Conservation (phyloP, 2,329 filamentous ascomycete species). For the Periconia digitata region DNA sequence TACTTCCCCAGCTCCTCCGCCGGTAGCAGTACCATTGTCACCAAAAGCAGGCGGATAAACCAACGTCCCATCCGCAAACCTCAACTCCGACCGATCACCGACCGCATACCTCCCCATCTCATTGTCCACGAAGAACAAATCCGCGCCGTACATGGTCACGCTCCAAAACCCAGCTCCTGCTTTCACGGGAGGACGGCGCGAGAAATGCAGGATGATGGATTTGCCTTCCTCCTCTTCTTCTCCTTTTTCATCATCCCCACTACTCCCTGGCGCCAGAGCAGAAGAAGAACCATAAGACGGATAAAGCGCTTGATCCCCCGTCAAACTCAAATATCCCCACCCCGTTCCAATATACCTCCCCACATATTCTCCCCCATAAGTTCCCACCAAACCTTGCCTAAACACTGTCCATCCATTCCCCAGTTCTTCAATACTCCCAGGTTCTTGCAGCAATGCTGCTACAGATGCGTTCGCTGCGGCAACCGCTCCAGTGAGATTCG, state of each 20-base stretch:
- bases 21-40: no score
- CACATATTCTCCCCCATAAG: background rate
- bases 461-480: background rate
- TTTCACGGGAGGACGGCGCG: background rate
- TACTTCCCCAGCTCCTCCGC: no score
- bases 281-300: background rate
- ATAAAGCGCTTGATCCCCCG: background rate
- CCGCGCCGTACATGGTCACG: background rate
- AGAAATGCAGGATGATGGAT: background rate
- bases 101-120: background rate
- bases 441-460: background rate
- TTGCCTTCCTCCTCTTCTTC: background rate
- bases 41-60: background rate
- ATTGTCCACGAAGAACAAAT: background rate
- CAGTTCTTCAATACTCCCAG: background rate
- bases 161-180: background rate
- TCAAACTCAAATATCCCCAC: background rate
- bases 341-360: background rate
- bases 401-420: background rate
- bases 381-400: background rate
- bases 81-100: background rate
- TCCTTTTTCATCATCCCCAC: background rate
- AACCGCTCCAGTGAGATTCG: background rate
- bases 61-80: background rate
- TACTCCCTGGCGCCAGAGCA: no score